Percentiles rank a stretch among this genome's conserved stretches.
Evolutionary conservation across 306 rosid species (phyloP).

Genomic region (Cucurbita argyrosperma): DNA sequence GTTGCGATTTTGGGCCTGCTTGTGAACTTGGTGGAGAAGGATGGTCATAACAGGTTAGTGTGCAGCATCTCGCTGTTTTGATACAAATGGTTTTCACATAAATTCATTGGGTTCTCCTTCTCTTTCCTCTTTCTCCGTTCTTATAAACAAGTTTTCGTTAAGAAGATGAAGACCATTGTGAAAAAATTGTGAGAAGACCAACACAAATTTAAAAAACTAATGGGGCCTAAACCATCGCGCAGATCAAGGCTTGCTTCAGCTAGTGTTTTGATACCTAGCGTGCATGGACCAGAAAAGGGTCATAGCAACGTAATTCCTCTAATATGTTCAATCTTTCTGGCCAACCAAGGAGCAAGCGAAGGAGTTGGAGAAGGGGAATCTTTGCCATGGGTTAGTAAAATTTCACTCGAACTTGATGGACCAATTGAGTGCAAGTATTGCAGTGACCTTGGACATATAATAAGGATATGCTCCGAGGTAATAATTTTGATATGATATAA

Average conservation of each 20-base stretch:
- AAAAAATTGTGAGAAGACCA: background rate
- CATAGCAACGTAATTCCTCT: conserved; percentile 40
- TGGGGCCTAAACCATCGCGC: background rate
- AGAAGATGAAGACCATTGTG: background rate
- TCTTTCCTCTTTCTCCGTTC: too few species aligned
- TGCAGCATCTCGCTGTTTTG: background rate
- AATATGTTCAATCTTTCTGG: conserved; percentile 80
- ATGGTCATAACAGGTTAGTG: conserved; percentile 67
- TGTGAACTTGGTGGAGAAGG: conserved; percentile 92
- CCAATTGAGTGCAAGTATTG: background rate
- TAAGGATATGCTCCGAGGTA: background rate
- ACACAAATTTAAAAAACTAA: too few species aligned
- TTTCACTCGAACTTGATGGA: background rate
- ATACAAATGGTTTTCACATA: background rate
- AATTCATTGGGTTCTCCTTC: too few species aligned
- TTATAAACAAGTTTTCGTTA: too few species aligned
- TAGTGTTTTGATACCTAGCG: conserved; percentile 24
- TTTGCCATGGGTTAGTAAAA: conserved; percentile 35
- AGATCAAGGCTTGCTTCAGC: conserved; percentile 47
- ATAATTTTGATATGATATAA: background rate
- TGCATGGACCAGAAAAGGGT: conserved; percentile 32
- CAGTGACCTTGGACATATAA: background rate
- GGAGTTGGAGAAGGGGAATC: conserved; percentile 50
- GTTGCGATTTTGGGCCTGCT: conserved; percentile 95
- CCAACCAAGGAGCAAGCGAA: conserved; percentile 72